A percentile compares a stretch with the other conserved stretches of the same genome.
Conservation (phyloP, 495 filamentous ascomycete species). For the Elasticomyces elasticus region DNA sequence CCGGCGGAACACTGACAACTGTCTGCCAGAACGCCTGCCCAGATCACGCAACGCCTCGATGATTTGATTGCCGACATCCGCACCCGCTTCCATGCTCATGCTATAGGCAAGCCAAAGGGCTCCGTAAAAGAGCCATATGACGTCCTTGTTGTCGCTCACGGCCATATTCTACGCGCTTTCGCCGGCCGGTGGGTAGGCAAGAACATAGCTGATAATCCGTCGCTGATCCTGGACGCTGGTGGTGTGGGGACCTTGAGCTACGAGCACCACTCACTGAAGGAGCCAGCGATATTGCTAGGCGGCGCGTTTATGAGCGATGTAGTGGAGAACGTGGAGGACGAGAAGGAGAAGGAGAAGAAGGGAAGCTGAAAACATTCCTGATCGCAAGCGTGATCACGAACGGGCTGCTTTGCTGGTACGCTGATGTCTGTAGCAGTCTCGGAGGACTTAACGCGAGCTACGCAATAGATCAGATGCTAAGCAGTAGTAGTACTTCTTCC, state of each 20-base stretch:
- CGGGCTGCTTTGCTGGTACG: too few species aligned
- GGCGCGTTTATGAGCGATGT: slow-evolving; percentile 54
- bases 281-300: slow-evolving; percentile 61
- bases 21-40: slow-evolving; percentile 25
- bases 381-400: too few species aligned
- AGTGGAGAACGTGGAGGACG: slow-evolving; percentile 29
- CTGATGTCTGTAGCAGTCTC: too few species aligned
- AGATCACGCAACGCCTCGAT: slow-evolving; percentile 33
- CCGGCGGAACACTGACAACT: background rate
- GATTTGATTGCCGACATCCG: slow-evolving; percentile 32
- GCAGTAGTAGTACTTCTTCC: too few species aligned
- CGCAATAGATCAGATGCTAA: too few species aligned
- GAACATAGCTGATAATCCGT: slow-evolving; percentile 29
- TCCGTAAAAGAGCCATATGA: slow-evolving; percentile 26
- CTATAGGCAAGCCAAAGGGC: slow-evolving; percentile 27
- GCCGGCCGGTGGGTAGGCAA: slow-evolving; percentile 26
- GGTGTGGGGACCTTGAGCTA: slow-evolving; percentile 55
- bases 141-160: slow-evolving; percentile 36
- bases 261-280: slow-evolving; percentile 54
- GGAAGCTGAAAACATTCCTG: too few species aligned
- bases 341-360: slow-evolving; percentile 10
- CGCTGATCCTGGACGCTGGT: slow-evolving; percentile 37
- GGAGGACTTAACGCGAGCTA: too few species aligned
- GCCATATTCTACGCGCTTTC: slow-evolving; percentile 34
- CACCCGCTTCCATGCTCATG: slow-evolving; percentile 26